These are phyloP conservation scores for Clavispora carvajalis DNA, from an alignment of 805 yeast genomes.

Conservation along the genomic window DNA sequence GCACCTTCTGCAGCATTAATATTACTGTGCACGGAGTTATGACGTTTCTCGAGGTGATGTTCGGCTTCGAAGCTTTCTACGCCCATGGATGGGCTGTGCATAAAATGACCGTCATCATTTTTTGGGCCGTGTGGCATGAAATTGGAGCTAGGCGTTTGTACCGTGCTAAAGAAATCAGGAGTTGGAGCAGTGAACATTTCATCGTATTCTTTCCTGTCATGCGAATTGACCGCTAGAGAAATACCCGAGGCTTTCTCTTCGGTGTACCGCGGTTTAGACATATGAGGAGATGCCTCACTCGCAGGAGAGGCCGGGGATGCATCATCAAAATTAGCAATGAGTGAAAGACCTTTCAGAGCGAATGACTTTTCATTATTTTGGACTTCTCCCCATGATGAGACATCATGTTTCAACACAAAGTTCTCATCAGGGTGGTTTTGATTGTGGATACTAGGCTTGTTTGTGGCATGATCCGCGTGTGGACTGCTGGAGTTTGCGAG, in stretches of 20 bases:
- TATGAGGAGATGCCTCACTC: not conserved
- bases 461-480: not conserved
- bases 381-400: constrained; percentile 7
- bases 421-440: not conserved
- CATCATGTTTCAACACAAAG: not conserved
- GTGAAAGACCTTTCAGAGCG: constrained; percentile 6
- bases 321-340: constrained; percentile 6
- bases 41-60: not conserved
- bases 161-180: constrained; percentile 15
- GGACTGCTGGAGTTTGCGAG: not conserved
- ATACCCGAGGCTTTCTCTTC: not conserved
- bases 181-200: constrained; percentile 11
- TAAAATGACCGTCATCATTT: constrained; percentile 8
- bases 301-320: constrained; percentile 4
- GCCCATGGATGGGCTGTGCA: constrained; percentile 11
- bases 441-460: constrained; percentile 7
- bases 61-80: constrained; percentile 10
- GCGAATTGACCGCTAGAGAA: not conserved
- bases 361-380: constrained; percentile 7
- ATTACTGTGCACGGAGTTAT: not conserved
- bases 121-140: not conserved
- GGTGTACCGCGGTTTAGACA: not conserved
- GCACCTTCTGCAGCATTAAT: not conserved
- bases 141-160: constrained; percentile 10
- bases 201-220: constrained; percentile 6